These are phyloP conservation scores for Kwoniella botswanensis DNA, from an alignment of 768 basidiomycete genomes.

Conservation along the genomic window DNA sequence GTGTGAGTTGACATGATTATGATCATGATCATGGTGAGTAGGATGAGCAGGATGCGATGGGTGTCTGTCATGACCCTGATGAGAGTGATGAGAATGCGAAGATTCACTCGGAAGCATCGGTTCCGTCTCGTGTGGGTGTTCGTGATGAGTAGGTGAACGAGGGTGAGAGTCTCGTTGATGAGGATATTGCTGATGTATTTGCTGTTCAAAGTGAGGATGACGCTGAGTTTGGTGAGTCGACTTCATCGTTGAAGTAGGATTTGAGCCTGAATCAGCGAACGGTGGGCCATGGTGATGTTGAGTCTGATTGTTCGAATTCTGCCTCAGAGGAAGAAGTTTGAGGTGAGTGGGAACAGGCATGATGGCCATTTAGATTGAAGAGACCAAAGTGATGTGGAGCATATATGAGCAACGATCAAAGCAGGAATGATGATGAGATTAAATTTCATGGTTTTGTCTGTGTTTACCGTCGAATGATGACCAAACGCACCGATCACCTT, in stretches of 20 bases:
- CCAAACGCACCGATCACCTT: too few species aligned
- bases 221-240: neutral
- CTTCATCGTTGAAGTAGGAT: neutral
- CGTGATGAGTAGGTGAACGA: neutral
- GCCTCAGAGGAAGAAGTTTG: neutral
- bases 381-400: too few species aligned
- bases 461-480: too few species aligned
- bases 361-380: neutral
- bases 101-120: constrained; percentile 8
- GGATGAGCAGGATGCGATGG: neutral
- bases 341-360: constrained; percentile 7
- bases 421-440: neutral
- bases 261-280: neutral
- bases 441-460: too few species aligned
- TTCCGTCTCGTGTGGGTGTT: constrained; percentile 13
- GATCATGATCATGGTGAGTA: neutral
- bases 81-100: neutral
- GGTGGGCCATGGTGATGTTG: neutral
- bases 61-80: too few species aligned
- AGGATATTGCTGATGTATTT: neutral
- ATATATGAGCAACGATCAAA: neutral
- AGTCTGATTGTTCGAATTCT: neutral
- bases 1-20: neutral
- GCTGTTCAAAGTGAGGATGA: constrained; percentile 1
- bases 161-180: neutral